Conservation (phyloP, 2,329 filamentous ascomycete genomes). For the Podosphaera xanthii region DNA sequence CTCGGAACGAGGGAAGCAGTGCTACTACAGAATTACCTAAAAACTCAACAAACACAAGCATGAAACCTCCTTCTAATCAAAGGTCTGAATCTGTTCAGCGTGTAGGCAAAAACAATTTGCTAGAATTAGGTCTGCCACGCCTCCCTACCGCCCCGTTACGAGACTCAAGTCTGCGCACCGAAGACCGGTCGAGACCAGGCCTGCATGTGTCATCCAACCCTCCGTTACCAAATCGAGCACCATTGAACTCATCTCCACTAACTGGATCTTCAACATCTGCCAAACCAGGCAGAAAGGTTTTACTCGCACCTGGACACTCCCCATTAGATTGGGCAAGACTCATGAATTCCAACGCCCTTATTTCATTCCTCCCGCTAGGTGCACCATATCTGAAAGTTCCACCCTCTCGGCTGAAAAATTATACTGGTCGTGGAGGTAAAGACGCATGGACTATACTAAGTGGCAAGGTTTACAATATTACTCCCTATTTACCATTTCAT, state of each 20-base stretch:
- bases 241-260: slow-evolving; percentile 28
- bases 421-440: slow-evolving; percentile 62
- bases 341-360: slow-evolving; percentile 33
- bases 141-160: too few species aligned
- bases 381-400: slow-evolving; percentile 49
- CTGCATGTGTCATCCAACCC: slow-evolving; percentile 16
- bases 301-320: slow-evolving; percentile 73
- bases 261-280: slow-evolving; percentile 27
- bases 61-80: too few species aligned
- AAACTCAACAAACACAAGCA: too few species aligned
- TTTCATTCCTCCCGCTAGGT: slow-evolving; percentile 34
- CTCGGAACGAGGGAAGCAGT: too few species aligned
- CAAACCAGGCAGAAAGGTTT: slow-evolving; percentile 45
- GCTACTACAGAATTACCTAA: too few species aligned
- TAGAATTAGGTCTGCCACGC: too few species aligned
- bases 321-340: slow-evolving; percentile 90
- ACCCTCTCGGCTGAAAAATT: slow-evolving; percentile 51
- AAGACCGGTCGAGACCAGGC: slow-evolving; percentile 8
- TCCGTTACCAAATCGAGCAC: slow-evolving; percentile 20
- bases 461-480: slow-evolving; percentile 84
- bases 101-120: too few species aligned
- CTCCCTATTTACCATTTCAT: slow-evolving; percentile 73
- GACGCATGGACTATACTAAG: slow-evolving; percentile 82
- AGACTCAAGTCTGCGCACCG: too few species aligned
- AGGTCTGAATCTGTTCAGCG: too few species aligned